phyloP scores from a whole-genome alignment of 192 early-diverging fungal species.

The Podochytrium sp. region DNA sequence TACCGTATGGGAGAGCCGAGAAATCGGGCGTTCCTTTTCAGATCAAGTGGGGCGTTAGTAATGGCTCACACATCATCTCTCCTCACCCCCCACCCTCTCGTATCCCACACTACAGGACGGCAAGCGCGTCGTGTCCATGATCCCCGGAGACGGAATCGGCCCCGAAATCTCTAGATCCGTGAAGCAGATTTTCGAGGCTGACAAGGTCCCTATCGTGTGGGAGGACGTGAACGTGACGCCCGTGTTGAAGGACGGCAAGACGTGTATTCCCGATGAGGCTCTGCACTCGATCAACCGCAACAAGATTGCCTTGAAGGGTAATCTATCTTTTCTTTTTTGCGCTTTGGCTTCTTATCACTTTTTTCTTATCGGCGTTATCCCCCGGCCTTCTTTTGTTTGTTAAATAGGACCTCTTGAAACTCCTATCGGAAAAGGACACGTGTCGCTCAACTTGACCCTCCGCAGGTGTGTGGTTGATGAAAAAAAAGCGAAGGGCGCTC shows the following conservation, averaged over 20 bases:
- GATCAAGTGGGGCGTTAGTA: too few relatives aligned
- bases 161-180: conserved; percentile 96
- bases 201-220: conserved; percentile 94
- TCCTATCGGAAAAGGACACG: conserved; percentile 98
- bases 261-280: conserved; percentile 91
- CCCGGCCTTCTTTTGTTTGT: not conserved
- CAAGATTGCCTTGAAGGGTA: conserved; percentile 94
- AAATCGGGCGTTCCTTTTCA: too few relatives aligned
- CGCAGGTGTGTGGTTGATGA: conserved; percentile 38
- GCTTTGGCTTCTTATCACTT: not conserved
- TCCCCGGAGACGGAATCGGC: conserved; percentile 98
- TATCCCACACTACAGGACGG: conserved; percentile 40
- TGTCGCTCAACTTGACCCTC: conserved; percentile 83
- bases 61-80: too few relatives aligned
- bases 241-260: conserved; percentile 87
- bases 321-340: not conserved
- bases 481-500: not conserved
- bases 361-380: not conserved
- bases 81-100: not conserved
- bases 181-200: conserved; percentile 88
- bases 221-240: conserved; percentile 95
- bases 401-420: conserved; percentile 86
- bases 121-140: conserved; percentile 80
- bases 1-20: too few relatives aligned
- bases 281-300: conserved; percentile 89